Evolutionary conservation across 257 asterid genomes (phyloP).

Genomic region (Przewalskia tangutica): DNA sequence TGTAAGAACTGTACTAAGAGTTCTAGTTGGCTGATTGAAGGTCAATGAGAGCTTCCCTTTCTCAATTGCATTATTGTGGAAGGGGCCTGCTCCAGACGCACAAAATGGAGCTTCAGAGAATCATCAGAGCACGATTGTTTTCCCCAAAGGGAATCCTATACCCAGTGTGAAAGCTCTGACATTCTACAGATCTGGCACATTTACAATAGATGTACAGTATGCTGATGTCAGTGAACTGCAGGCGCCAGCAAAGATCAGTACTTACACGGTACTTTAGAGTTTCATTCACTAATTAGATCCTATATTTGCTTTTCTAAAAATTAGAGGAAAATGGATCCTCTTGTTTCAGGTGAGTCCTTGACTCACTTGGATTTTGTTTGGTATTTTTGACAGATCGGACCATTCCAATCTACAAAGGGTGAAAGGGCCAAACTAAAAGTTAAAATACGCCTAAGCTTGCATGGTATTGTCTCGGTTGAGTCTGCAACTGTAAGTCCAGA

Average conservation of each 20-base stretch:
- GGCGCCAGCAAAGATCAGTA: conserved; percentile 71
- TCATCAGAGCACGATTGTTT: conserved; percentile 65
- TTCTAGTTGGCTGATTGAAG: conserved; percentile 20
- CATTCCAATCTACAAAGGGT: conserved; percentile 58
- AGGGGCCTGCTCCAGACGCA: conserved; percentile 49
- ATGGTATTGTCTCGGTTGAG: conserved; percentile 72
- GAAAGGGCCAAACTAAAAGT: conserved; percentile 69
- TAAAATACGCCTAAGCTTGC: conserved; percentile 68
- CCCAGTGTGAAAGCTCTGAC: conserved; percentile 93
- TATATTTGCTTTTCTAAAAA: not conserved
- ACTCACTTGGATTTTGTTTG: not conserved
- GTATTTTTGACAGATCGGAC: conserved; percentile 53
- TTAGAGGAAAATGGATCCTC: not conserved
- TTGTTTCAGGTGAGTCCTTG: not conserved
- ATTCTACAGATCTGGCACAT: conserved; percentile 66
- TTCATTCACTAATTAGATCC: not conserved
- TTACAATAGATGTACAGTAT: conserved; percentile 59
- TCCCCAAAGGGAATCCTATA: conserved; percentile 79
- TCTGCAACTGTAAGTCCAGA: conserved; percentile 61
- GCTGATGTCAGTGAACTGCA: conserved; percentile 68
- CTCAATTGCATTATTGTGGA: conserved; percentile 75
- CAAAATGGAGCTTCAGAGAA: conserved; percentile 54
- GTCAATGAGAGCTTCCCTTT: conserved; percentile 73
- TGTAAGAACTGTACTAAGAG: not conserved
- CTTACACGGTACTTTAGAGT: conserved; percentile 55